phyloP scores from a whole-genome alignment of 805 yeast genomes.

The Lipomyces sp. region DNA sequence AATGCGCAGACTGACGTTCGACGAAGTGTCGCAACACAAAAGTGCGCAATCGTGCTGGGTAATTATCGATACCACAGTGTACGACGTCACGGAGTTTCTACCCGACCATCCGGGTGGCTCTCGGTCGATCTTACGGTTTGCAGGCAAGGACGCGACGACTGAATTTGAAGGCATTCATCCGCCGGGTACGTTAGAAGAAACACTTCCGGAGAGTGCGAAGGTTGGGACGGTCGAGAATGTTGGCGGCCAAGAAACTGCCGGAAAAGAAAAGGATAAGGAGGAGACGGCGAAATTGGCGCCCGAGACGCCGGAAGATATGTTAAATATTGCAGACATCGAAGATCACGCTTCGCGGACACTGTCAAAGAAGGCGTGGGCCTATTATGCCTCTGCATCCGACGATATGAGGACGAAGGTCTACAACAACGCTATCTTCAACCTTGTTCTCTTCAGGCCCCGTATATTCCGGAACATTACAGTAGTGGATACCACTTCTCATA shows the following conservation, averaged over 20 bases:
- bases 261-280: neutral
- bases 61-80: slow-evolving; percentile 47
- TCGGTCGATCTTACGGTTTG: slow-evolving; percentile 51
- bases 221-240: slow-evolving; percentile 19
- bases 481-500: slow-evolving; percentile 53
- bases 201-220: slow-evolving; percentile 29
- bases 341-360: slow-evolving; percentile 77
- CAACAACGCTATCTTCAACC: slow-evolving; percentile 51
- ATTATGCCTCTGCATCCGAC: slow-evolving; percentile 56
- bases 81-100: slow-evolving; percentile 46
- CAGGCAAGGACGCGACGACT: slow-evolving; percentile 57
- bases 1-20: slow-evolving; percentile 23
- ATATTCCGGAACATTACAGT: slow-evolving; percentile 49
- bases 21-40: slow-evolving; percentile 40
- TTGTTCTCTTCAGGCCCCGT: slow-evolving; percentile 55
- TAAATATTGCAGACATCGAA: slow-evolving; percentile 85
- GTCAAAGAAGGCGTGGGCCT: slow-evolving; percentile 86
- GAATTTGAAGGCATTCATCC: slow-evolving; percentile 44
- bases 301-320: slow-evolving; percentile 32
- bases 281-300: slow-evolving; percentile 1
- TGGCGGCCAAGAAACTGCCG: neutral
- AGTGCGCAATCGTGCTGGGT: slow-evolving; percentile 45
- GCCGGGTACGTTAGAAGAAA: slow-evolving; percentile 41
- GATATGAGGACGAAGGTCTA: slow-evolving; percentile 55
- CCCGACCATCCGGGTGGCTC: slow-evolving; percentile 57